phyloP scores from a whole-genome alignment of 768 basidiomycete species.

The Amanita thiersii region DNA sequence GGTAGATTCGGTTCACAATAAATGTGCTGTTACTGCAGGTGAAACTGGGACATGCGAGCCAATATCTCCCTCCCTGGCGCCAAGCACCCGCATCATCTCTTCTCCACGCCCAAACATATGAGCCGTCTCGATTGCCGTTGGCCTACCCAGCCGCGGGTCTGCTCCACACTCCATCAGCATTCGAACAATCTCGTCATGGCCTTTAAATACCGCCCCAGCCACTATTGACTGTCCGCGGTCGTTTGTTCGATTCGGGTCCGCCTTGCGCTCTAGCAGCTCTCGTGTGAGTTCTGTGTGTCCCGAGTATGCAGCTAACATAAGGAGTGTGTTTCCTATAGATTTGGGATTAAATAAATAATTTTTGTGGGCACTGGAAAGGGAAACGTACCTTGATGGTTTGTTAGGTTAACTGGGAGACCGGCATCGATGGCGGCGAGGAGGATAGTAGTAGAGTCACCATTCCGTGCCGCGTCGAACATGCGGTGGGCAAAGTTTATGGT shows the following conservation, averaged over 20 bases:
- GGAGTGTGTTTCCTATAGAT: constrained; percentile 58
- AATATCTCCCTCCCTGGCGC: constrained; percentile 50
- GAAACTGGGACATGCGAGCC: constrained; percentile 24
- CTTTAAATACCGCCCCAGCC: constrained; percentile 75
- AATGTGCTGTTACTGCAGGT: too few relatives aligned
- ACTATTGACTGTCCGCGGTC: constrained; percentile 67
- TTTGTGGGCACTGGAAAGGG: background rate
- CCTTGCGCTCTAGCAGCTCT: constrained; percentile 46
- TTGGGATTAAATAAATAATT: background rate
- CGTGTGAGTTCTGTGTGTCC: constrained; percentile 50
- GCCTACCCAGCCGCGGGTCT: constrained; percentile 56
- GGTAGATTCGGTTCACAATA: too few relatives aligned
- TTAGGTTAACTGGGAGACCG: constrained; percentile 65
- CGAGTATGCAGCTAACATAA: constrained; percentile 74
- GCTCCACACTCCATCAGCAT: constrained; percentile 47
- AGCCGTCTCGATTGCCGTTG: constrained; percentile 62
- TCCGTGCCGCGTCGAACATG: constrained; percentile 70
- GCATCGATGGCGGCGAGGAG: constrained; percentile 49
- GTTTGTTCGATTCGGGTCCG: constrained; percentile 63
- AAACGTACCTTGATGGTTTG: constrained; percentile 55
- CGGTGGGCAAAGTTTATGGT: constrained; percentile 53
- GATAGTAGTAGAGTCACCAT: constrained; percentile 44
- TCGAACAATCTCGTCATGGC: constrained; percentile 53
- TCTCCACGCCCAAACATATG: constrained; percentile 58
- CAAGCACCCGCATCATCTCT: constrained; percentile 41